phyloP scores from a whole-genome alignment of 2,329 filamentous ascomycete species.

The Fusarium gaditjirri region DNA sequence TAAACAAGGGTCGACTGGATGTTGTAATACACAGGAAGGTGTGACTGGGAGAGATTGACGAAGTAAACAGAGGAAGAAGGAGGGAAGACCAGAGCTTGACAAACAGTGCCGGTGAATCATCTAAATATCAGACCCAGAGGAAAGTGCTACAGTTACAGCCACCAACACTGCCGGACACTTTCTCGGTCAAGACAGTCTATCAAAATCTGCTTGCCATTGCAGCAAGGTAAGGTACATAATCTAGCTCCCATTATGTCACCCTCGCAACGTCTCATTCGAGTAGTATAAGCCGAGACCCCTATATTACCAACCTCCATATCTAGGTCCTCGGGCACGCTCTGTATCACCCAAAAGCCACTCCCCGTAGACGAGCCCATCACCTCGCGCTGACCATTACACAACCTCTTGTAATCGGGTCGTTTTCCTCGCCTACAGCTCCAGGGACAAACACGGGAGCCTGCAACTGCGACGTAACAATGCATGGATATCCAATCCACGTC shows the following conservation, averaged over 20 bases:
- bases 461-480: constrained; percentile 23
- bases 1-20: neutral
- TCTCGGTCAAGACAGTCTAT: constrained; percentile 2
- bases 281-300: constrained; percentile 9
- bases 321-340: neutral
- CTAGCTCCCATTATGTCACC: neutral
- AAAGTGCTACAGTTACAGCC: constrained; percentile 3
- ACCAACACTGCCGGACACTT: constrained; percentile 16
- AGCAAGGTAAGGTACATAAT: neutral
- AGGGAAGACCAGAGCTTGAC: neutral
- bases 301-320: neutral
- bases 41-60: neutral
- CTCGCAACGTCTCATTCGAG: constrained; percentile 22
- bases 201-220: neutral
- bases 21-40: neutral
- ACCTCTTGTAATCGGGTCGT: constrained; percentile 9
- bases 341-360: constrained; percentile 8
- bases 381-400: constrained; percentile 14
- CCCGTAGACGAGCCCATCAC: constrained; percentile 22
- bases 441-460: constrained; percentile 33
- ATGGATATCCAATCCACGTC: constrained; percentile 5
- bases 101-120: constrained; percentile 8
- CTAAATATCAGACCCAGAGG: neutral
- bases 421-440: constrained; percentile 21
- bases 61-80: constrained; percentile 1